These are phyloP conservation scores for Camellia granthamiana DNA, from an alignment of 148 eudicot species.

Conservation along the genomic window DNA sequence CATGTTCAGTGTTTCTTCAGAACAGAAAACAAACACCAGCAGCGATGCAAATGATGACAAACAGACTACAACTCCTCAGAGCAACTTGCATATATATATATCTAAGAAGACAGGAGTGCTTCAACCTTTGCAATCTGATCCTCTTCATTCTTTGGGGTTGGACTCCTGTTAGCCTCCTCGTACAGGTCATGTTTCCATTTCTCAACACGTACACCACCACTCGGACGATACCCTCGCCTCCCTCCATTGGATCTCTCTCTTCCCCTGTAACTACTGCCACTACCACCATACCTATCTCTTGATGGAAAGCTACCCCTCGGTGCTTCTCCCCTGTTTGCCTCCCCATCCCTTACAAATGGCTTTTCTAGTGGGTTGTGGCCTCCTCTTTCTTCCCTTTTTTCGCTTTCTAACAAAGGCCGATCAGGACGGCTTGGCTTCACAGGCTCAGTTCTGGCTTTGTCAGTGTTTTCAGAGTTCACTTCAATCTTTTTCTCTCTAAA, in stretches of 20 bases:
- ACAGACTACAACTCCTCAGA: background rate
- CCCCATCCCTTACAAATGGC: constrained; percentile 34
- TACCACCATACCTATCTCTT: constrained; percentile 41
- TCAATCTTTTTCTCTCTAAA: constrained; percentile 77
- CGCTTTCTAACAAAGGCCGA: constrained; percentile 24
- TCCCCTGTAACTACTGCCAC: constrained; percentile 38
- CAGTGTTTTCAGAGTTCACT: constrained; percentile 28
- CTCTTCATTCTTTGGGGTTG: constrained; percentile 67
- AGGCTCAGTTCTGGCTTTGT: constrained; percentile 32
- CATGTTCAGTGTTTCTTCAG: background rate
- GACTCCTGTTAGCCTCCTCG: constrained; percentile 67
- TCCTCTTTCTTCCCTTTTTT: constrained; percentile 44
- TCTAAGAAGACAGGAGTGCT: constrained; percentile 67
- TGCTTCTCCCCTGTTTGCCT: constrained; percentile 26
- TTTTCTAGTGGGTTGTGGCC: constrained; percentile 33
- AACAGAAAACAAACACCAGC: background rate
- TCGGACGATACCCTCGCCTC: constrained; percentile 43
- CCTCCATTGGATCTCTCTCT: constrained; percentile 47
- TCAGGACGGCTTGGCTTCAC: constrained; percentile 24
- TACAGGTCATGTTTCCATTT: constrained; percentile 96
- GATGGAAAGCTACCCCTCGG: constrained; percentile 39
- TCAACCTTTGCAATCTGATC: constrained; percentile 87
- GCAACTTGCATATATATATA: background rate
- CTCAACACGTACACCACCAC: constrained; percentile 57
- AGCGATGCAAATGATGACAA: background rate